Conservation (phyloP, 1,284 basidiomycete species). For the Pisolithus thermaeus region DNA sequence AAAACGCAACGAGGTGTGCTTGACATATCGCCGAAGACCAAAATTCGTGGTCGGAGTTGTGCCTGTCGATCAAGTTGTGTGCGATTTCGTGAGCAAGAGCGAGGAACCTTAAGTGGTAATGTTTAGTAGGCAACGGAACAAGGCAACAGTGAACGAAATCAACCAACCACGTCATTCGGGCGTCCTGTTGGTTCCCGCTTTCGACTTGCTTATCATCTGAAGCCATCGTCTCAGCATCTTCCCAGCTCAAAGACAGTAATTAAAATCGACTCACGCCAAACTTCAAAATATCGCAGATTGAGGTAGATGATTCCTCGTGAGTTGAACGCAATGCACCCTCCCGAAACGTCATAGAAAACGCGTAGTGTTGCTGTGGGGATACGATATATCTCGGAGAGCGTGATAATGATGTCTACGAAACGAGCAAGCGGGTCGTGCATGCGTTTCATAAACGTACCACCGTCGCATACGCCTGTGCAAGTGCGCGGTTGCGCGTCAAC, state of each 20-base stretch:
- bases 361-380: conserved; percentile 71
- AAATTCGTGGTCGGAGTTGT: no score
- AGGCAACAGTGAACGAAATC: neutral
- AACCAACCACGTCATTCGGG: conserved; percentile 75
- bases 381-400: conserved; percentile 56
- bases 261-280: no score
- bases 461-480: conserved; percentile 47
- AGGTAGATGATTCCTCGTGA: no score
- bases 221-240: no score
- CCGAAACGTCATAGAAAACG: conserved; percentile 80
- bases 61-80: conserved; percentile 45
- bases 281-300: no score
- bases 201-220: no score
- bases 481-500: neutral
- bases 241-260: no score
- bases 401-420: conserved; percentile 60
- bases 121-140: neutral
- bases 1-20: no score
- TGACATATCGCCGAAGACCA: no score
- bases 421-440: conserved; percentile 56
- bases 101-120: conserved; percentile 48
- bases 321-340: no score
- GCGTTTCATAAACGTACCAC: conserved; percentile 40
- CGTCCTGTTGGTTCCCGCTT: conserved; percentile 38
- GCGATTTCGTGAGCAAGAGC: conserved; percentile 47